Base-by-base conservation (phyloP, 1,284 basidiomycete species). In the Coniferiporia sulphurascens region DNA sequence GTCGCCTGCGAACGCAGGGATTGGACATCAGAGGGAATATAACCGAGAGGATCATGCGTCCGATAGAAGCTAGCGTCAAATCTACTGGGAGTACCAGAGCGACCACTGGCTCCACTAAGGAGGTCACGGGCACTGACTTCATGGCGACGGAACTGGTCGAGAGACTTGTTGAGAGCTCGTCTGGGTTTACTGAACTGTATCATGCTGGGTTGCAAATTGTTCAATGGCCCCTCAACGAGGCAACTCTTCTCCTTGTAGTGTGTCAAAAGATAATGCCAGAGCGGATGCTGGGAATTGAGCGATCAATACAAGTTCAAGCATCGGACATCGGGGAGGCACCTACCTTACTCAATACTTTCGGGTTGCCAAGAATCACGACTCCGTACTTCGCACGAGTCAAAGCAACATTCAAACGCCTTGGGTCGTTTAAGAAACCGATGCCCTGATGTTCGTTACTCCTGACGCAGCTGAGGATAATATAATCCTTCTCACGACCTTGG, bases 401-500 rank as follows among this genome's bases (percentile, higher is more conserved):
- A 34, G 97, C 97, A 48, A 99, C 97, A 68, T 99, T 99, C 69
- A 99, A 76, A 65, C 97, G 88, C 63, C 97, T 81, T 3, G 97
- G 97, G 72, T 99, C 97, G 69, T 96, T 98, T 77, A 99, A 81
- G 83, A 99, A 99, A 59, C 97, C 97, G 64, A 99, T 99, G 34
- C 97, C 97, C 72, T 98, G 97, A 70, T 99, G 96, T 71, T 99
- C 97, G 73, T 99, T 99, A 75, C 94, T 97, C 69, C 97, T 81
- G n/a, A 99, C 97, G 72, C 97, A 99, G 71, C 91, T 95, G 55
- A 99, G 82, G 68, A 99, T 98, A 73, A 99, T 98, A 69, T 99
- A 98, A 73, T 99, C 97, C 81, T 99, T 99, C 78, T 99, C 97
- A 70, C 97, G 86, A 36, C 97, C 97, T 72, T 99, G 97, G 84